Base-by-base conservation (phyloP, 208 protist species). In the Trypanosoma platydactyli region DNA sequence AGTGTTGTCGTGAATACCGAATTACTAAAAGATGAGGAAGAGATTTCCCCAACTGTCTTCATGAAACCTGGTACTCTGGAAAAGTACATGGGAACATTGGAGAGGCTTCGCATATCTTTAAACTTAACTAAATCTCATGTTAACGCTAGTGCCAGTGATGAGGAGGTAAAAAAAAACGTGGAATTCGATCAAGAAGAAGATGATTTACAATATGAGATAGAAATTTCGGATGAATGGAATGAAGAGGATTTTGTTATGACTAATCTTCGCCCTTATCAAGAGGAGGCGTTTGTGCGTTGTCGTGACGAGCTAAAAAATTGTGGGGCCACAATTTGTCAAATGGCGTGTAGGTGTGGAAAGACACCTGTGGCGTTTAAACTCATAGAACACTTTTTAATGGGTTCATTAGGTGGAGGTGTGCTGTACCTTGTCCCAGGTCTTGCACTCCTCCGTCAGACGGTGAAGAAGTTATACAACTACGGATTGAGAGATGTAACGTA, bases 301-400 rank as follows among this genome's bases (percentile, higher is more conserved):
- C 45, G 45, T 24, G 45, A 46, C 9, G 83, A 92, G 57, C 66
- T 92, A 7, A 35, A 73, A 3, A 45, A 30, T 40, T 25, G 41
- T 30, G 70, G 78, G 9, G 69, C 71, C 22, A 70, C 86, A 0
- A 79, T 92, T 24, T 92, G 82, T 50, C 86, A 92, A 76, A 92
- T 92, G 83, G 86, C 86, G 5, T 92, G 86, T 62, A 73, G 86
- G 12, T 92, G 86, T 63, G 86, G 86, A 24, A 92, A 92, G 64
- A 92, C 86, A 9, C 86, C 86, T 4, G 86, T 92, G 1, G 86
- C 86, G 11, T 92, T 75, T 77, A 61, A 67, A 56, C 29, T 73
- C 35, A 73, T 73, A 60, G 30, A 67, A 51, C 63, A 76, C 38
- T 76, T 86, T 35, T 65, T 92, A 40, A 71, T 79, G 53, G 64